Evolutionary conservation across 768 basidiomycete species (phyloP).

Genomic region (Boletus rex-veris): DNA sequence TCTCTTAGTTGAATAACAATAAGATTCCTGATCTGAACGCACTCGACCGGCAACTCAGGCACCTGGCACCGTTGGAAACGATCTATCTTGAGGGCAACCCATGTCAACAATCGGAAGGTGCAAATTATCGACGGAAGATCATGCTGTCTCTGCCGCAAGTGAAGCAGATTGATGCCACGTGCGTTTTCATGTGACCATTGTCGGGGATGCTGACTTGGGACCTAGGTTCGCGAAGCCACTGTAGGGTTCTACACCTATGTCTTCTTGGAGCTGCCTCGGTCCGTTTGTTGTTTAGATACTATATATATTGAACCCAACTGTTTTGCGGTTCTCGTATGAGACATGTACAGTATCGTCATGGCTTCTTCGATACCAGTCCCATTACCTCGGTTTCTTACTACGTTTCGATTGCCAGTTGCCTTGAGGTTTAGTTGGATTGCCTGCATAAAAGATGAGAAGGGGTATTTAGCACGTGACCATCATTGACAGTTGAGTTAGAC

Average conservation of each 20-base stretch:
- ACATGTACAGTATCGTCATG: background rate
- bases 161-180: constrained; percentile 96
- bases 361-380: background rate
- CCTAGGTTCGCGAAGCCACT: constrained; percentile 55
- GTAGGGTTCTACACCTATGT: constrained; percentile 70
- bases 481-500: background rate
- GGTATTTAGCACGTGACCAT: constrained; percentile 8
- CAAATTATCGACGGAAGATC: constrained; percentile 83
- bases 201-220: background rate
- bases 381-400: background rate
- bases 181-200: constrained; percentile 34
- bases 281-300: constrained; percentile 25
- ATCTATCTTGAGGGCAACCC: constrained; percentile 96
- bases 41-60: constrained; percentile 63
- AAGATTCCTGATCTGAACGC: constrained; percentile 66
- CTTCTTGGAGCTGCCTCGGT: background rate
- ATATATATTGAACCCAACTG: constrained; percentile 32
- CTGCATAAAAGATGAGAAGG: background rate
- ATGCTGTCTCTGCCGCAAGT: constrained; percentile 85
- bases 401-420: no score
- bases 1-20: constrained; percentile 81
- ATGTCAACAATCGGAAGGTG: constrained; percentile 74
- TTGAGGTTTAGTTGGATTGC: no score
- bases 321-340: background rate
- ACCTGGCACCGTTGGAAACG: constrained; percentile 67